These are phyloP conservation scores for Begonia loranthoides DNA, from an alignment of 306 rosid species.

Conservation along the genomic window DNA sequence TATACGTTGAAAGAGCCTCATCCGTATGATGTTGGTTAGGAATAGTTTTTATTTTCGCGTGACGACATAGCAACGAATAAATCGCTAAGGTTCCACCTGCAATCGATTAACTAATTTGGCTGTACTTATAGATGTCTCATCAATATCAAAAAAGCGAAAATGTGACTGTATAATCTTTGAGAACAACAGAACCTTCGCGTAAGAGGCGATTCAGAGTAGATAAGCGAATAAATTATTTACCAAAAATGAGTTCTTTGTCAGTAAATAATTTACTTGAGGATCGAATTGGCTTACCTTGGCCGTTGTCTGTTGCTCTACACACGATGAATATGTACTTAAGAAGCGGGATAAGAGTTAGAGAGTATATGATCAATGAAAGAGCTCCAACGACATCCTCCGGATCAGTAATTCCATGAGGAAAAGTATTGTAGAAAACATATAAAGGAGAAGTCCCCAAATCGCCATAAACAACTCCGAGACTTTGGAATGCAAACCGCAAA, in stretches of 20 bases:
- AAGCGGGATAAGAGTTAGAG: conserved; percentile 91
- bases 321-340: conserved; percentile 83
- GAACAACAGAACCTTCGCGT: too few species aligned
- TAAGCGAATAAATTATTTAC: too few species aligned
- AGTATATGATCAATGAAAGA: conserved; percentile 89
- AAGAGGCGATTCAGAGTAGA: too few species aligned
- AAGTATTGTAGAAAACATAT: conserved; percentile 90
- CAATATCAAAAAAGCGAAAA: too few species aligned
- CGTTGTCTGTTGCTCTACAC: conserved; percentile 87
- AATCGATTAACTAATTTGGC: too few species aligned
- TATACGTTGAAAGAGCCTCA: conserved; percentile 89
- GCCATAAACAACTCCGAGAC: conserved; percentile 97
- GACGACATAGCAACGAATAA: conserved; percentile 93
- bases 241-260: neutral
- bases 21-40: conserved; percentile 94
- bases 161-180: too few species aligned
- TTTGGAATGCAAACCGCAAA: conserved; percentile 84
- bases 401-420: conserved; percentile 57
- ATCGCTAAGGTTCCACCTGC: conserved; percentile 96
- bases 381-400: conserved; percentile 87
- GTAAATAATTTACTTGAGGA: neutral
- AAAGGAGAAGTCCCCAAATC: conserved; percentile 98
- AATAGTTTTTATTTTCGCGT: conserved; percentile 80
- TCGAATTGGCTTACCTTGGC: conserved; percentile 60
- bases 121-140: too few species aligned